Conservation (phyloP, 2,329 filamentous ascomycete species). For the Karstenula rhodostoma region DNA sequence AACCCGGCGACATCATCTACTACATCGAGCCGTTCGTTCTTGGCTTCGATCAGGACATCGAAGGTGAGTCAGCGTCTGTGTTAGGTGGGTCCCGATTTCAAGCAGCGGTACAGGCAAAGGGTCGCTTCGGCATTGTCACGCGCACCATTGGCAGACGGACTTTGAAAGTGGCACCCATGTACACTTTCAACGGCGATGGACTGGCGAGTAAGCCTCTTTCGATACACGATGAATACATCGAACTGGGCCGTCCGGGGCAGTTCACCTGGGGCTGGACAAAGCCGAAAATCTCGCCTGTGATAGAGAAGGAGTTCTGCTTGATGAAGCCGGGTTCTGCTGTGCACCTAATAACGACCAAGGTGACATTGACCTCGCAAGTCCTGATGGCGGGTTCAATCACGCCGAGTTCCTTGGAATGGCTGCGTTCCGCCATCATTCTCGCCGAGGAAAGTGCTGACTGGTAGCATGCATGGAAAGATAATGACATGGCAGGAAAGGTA, state of each 20-base stretch:
- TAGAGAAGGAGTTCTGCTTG: slow-evolving; percentile 9
- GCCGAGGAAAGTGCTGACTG: slow-evolving; percentile 1
- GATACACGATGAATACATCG: slow-evolving; percentile 21
- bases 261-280: not conserved
- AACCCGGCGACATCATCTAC: slow-evolving; percentile 22
- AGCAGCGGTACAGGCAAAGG: slow-evolving; percentile 16
- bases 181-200: slow-evolving; percentile 17
- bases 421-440: not conserved
- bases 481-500: not conserved
- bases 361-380: slow-evolving; percentile 21
- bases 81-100: slow-evolving; percentile 7
- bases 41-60: not conserved
- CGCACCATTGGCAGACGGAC: slow-evolving; percentile 3
- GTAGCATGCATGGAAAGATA: slow-evolving; percentile 1
- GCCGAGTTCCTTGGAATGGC: slow-evolving; percentile 6
- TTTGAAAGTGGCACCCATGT: slow-evolving; percentile 16
- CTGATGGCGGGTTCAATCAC: slow-evolving; percentile 25
- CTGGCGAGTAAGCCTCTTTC: slow-evolving; percentile 12
- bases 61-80: not conserved
- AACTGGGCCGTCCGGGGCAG: not conserved
- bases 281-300: slow-evolving; percentile 2
- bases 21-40: slow-evolving; percentile 18
- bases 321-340: slow-evolving; percentile 7
- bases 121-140: slow-evolving; percentile 22
- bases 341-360: slow-evolving; percentile 14